Conservation (phyloP, 768 basidiomycete species). For the Suillus americanus region DNA sequence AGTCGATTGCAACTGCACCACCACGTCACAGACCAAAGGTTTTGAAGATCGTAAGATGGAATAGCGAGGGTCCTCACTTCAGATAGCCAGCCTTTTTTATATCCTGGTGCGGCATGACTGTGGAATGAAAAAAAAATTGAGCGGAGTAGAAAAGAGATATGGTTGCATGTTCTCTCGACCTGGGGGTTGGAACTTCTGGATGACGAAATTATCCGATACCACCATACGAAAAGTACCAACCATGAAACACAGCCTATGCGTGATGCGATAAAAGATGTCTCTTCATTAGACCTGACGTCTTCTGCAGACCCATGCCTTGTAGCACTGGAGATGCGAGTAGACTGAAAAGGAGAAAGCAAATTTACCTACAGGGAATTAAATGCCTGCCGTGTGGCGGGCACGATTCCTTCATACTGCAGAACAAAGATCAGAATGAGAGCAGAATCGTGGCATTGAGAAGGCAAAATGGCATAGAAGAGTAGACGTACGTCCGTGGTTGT, state of each 20-base stretch:
- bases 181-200: background rate
- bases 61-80: background rate
- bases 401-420: background rate
- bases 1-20: background rate
- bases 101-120: background rate
- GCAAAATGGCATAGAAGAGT: background rate
- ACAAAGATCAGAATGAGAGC: too few species aligned
- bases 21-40: background rate
- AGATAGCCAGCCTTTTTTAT: background rate
- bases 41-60: background rate
- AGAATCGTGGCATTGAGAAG: too few species aligned
- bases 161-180: too few species aligned
- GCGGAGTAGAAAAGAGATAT: too few species aligned
- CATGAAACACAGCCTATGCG: background rate
- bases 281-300: conserved; percentile 14
- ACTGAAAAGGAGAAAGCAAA: background rate
- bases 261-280: background rate
- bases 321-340: background rate
- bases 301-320: conserved; percentile 34
- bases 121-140: background rate
- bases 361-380: background rate
- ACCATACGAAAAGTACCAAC: background rate
- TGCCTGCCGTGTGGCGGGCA: background rate
- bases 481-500: too few species aligned
- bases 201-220: background rate